Evolutionary conservation across 2,329 filamentous ascomycete genomes (phyloP).

Genomic region (Passalora sequoiae): DNA sequence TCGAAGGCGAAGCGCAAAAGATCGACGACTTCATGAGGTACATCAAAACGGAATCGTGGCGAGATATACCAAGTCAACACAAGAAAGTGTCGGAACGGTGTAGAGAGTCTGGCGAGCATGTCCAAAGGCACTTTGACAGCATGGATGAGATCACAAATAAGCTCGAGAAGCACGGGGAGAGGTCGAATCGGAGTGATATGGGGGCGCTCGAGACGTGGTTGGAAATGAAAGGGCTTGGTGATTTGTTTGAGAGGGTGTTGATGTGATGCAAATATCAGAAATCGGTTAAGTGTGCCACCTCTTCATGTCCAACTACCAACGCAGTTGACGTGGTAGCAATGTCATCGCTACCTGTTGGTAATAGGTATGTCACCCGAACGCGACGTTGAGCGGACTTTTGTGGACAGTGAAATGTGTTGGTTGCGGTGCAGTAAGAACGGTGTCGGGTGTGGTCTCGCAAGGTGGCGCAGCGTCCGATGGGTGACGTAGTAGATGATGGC

Average conservation of each 20-base stretch:
- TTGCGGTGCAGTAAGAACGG: too few species aligned
- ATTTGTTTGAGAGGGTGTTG: conserved; percentile 43
- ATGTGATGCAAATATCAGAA: conserved; percentile 16
- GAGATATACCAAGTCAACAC: conserved; percentile 57
- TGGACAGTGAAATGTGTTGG: too few species aligned
- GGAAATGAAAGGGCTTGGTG: conserved; percentile 41
- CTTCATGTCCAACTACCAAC: too few species aligned
- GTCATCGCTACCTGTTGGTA: too few species aligned
- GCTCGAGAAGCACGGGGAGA: conserved; percentile 45
- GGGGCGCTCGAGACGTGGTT: conserved; percentile 50
- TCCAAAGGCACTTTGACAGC: conserved; percentile 45
- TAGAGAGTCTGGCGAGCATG: conserved; percentile 36
- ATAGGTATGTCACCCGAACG: too few species aligned
- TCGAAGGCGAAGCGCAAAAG: conserved; percentile 45
- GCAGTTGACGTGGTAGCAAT: too few species aligned
- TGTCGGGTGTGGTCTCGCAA: too few species aligned
- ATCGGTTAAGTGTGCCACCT: too few species aligned
- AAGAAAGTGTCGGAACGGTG: conserved; percentile 58
- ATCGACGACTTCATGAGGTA: conserved; percentile 59
- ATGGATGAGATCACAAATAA: conserved; percentile 56
- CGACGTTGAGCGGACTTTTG: too few species aligned
- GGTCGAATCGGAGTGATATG: conserved; percentile 52
- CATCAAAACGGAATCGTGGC: conserved; percentile 60
- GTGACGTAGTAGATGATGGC: too few species aligned
- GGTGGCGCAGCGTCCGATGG: too few species aligned